Percentiles rank a stretch among this genome's conserved stretches.
These are phyloP conservation scores for Tuber calosporum DNA, from an alignment of 495 filamentous ascomycete species.

Conservation along the genomic window DNA sequence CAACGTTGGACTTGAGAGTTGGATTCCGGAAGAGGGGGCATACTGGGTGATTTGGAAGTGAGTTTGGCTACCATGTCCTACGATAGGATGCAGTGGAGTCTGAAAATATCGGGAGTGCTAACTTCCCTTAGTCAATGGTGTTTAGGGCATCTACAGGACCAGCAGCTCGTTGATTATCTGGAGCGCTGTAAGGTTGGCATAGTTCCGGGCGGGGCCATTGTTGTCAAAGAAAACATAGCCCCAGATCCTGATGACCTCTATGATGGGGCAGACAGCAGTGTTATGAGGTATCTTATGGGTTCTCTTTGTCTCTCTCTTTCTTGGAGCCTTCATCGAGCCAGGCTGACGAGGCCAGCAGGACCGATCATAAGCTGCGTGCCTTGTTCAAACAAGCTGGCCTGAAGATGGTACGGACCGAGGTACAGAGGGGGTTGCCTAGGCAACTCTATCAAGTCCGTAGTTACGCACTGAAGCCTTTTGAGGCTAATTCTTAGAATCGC, in stretches of 20 bases:
- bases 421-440: slow-evolving; percentile 67
- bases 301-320: background rate
- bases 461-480: slow-evolving; percentile 54
- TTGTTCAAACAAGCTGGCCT: slow-evolving; percentile 66
- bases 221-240: slow-evolving; percentile 83
- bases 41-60: slow-evolving; percentile 55
- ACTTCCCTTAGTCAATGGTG: slow-evolving; percentile 73
- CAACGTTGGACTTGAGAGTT: slow-evolving; percentile 68
- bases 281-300: slow-evolving; percentile 27
- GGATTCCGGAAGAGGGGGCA: slow-evolving; percentile 52
- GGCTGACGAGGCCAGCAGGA: slow-evolving; percentile 43
- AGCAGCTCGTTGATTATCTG: slow-evolving; percentile 62
- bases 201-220: slow-evolving; percentile 52
- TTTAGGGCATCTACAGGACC: slow-evolving; percentile 80
- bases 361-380: slow-evolving; percentile 59
- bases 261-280: slow-evolving; percentile 70
- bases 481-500: background rate
- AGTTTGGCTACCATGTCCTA: slow-evolving; percentile 15
- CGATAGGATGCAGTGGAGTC: background rate
- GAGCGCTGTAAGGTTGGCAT: slow-evolving; percentile 54
- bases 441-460: slow-evolving; percentile 61
- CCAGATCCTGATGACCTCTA: slow-evolving; percentile 60
- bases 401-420: slow-evolving; percentile 58
- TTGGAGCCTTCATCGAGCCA: background rate
- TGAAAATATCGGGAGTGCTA: background rate